These are phyloP conservation scores for Leersia perrieri DNA, from an alignment of 176 grass and related monocot genomes.

Conservation along the genomic window DNA sequence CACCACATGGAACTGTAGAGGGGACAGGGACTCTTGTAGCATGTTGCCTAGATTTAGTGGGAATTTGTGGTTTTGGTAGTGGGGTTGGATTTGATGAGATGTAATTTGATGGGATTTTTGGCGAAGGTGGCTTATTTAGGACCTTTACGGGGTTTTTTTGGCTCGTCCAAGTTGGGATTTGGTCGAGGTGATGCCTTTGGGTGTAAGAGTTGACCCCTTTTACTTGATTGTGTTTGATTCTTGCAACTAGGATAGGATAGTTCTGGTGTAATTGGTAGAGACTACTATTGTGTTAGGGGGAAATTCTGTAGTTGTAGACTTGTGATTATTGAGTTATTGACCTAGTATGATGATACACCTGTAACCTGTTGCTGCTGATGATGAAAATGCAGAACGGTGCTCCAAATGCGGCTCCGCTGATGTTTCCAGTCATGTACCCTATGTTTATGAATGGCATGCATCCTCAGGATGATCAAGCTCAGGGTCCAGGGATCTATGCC, in stretches of 20 bases:
- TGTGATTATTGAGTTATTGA: no score
- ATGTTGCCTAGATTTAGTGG: neutral
- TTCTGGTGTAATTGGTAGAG: neutral
- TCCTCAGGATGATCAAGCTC: constrained; percentile 54
- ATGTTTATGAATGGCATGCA: constrained; percentile 32
- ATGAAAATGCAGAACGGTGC: constrained; percentile 24
- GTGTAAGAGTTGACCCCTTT: neutral
- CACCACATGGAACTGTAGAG: neutral
- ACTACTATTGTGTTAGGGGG: neutral
- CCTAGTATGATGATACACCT: neutral
- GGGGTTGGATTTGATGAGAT: neutral
- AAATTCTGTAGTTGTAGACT: neutral
- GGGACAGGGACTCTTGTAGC: neutral
- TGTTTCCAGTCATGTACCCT: constrained; percentile 44
- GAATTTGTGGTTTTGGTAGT: neutral
- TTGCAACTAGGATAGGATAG: neutral
- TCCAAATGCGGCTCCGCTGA: constrained; percentile 21
- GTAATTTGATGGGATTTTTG: neutral
- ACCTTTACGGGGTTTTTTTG: neutral
- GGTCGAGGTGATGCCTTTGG: neutral
- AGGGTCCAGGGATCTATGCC: constrained; percentile 86
- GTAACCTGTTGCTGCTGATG: neutral
- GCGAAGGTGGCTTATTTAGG: neutral
- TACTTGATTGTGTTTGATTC: neutral
- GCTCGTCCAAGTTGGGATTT: neutral